Evolutionary conservation across 805 yeast genomes (phyloP).

Genomic region (Metschnikowia chrysomelidarum): DNA sequence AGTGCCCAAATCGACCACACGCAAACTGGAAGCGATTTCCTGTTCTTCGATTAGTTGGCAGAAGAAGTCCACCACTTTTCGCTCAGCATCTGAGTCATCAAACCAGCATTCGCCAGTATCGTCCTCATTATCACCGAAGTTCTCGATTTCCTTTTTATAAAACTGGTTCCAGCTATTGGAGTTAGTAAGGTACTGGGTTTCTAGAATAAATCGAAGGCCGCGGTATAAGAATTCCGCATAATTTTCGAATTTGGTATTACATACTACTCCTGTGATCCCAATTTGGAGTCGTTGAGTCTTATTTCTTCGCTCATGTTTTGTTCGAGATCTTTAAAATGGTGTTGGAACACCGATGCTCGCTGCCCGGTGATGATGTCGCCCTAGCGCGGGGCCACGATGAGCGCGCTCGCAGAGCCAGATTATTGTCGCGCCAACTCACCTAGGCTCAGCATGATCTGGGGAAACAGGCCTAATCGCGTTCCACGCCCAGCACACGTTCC

Average conservation of each 20-base stretch:
- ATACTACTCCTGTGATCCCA: conserved; percentile 82
- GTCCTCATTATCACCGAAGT: conserved; percentile 68
- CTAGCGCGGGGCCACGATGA: too few species aligned
- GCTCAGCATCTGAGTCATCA: conserved; percentile 91
- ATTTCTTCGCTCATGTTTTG: conserved; percentile 24
- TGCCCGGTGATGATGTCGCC: too few species aligned
- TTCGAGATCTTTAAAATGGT: too few species aligned
- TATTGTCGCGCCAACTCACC: too few species aligned
- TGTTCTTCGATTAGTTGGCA: conserved; percentile 31
- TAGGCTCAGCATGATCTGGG: too few species aligned
- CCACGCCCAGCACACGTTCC: too few species aligned
- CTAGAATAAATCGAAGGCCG: too few species aligned
- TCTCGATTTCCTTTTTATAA: conserved; percentile 67
- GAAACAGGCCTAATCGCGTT: too few species aligned
- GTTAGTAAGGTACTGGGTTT: conserved; percentile 21
- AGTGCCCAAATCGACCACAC: conserved; percentile 83
- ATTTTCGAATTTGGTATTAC: too few species aligned
- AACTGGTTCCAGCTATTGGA: conserved; percentile 76
- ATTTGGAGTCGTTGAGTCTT: conserved; percentile 67
- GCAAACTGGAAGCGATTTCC: conserved; percentile 22
- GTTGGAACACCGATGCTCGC: too few species aligned
- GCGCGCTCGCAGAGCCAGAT: too few species aligned
- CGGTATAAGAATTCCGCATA: too few species aligned
- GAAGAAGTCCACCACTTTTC: conserved; percentile 72
- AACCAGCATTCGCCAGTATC: conserved; percentile 98